phyloP scores from a whole-genome alignment of 805 yeast species.

The Lachancea fermentati region DNA sequence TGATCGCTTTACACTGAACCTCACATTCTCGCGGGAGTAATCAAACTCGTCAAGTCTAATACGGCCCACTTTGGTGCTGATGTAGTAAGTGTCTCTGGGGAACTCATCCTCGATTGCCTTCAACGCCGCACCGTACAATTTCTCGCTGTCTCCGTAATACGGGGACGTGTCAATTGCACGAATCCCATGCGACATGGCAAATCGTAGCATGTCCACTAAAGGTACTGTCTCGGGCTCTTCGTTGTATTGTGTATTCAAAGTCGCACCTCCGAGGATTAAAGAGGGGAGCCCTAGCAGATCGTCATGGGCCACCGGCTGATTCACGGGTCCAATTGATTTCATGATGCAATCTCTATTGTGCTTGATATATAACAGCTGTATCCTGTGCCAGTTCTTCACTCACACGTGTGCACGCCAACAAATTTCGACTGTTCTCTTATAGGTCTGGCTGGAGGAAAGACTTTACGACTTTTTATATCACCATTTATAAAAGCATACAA shows the following conservation, averaged over 20 bases:
- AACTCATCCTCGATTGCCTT: conserved; percentile 31
- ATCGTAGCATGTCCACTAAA: conserved; percentile 47
- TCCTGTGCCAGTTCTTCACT: background rate
- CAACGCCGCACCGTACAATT: conserved; percentile 63
- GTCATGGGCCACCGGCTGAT: conserved; percentile 36
- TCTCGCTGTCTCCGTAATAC: conserved; percentile 86
- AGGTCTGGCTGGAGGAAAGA: no score
- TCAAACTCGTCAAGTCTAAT: conserved; percentile 64
- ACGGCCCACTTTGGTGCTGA: conserved; percentile 87
- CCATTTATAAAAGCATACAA: background rate
- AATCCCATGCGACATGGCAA: conserved; percentile 63
- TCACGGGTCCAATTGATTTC: conserved; percentile 4
- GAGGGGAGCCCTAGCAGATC: conserved; percentile 39
- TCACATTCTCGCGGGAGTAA: conserved; percentile 56
- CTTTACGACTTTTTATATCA: background rate
- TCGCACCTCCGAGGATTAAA: conserved; percentile 81
- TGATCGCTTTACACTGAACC: conserved; percentile 60
- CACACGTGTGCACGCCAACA: background rate
- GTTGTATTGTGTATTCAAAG: conserved; percentile 75
- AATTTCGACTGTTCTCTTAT: background rate
- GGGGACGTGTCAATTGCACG: conserved; percentile 88
- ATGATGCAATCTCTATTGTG: background rate
- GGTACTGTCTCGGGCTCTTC: conserved; percentile 60
- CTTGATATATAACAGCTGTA: background rate
- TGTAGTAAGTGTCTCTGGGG: conserved; percentile 57